Conservation (phyloP, 177 flowering plant genomes). For the Vitis hybrid region DNA sequence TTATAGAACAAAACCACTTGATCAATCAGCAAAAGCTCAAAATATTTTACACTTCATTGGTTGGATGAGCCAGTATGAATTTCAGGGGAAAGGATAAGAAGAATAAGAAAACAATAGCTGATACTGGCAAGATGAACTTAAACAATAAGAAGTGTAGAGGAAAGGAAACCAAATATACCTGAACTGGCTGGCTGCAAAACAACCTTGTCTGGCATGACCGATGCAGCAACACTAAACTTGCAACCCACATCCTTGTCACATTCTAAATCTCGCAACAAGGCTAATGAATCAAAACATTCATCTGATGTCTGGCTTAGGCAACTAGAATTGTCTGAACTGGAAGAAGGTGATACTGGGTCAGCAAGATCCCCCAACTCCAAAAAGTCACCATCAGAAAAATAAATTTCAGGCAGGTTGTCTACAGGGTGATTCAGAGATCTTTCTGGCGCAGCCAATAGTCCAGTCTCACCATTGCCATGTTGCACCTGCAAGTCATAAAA, state of each 20-base stretch:
- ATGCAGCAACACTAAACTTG: constrained; percentile 19
- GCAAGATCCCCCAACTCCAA: constrained; percentile 56
- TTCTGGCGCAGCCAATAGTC: neutral
- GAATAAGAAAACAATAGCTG: neutral
- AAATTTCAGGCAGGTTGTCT: constrained; percentile 13
- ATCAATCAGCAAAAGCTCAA: too few species aligned
- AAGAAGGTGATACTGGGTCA: constrained; percentile 33
- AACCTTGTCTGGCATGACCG: constrained; percentile 17
- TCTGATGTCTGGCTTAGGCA: constrained; percentile 41
- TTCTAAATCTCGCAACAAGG: constrained; percentile 35
- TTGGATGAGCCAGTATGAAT: too few species aligned
- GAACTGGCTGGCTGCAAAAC: constrained; percentile 27
- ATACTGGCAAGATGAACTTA: neutral
- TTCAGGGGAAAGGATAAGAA: too few species aligned
- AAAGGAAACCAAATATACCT: constrained; percentile 27
- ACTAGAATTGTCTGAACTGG: constrained; percentile 55
- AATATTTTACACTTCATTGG: too few species aligned
- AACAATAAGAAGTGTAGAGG: neutral
- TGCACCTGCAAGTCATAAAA: constrained; percentile 28
- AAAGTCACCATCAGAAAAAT: constrained; percentile 32
- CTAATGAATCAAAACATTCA: constrained; percentile 44
- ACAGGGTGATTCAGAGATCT: constrained; percentile 9
- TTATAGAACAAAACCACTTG: too few species aligned
- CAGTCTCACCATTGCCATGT: constrained; percentile 14
- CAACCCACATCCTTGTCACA: constrained; percentile 19